Evolutionary conservation across 164 flowering plant genomes (phyloP), one percentile per base, ranked within the genome.

Genomic region (Aristolochia fimbriata): DNA sequence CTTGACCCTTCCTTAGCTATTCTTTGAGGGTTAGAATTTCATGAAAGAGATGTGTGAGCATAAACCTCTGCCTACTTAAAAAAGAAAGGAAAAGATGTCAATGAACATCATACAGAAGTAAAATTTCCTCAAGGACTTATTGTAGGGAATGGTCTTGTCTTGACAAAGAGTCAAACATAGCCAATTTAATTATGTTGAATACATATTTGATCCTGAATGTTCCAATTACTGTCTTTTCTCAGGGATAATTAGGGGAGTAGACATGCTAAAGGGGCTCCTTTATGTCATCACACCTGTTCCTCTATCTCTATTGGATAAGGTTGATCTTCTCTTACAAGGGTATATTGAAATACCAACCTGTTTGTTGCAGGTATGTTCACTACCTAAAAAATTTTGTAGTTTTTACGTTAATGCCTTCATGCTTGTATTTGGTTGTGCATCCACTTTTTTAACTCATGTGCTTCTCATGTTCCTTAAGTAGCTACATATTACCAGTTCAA

Each of bases 261-360:
- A 93, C 75, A 60, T 77, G 23, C 55, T 65, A 27, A 87, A 76
- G 63, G 79, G 68, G 31, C 53, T 82, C 52, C 62, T 83, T 22
- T 83, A 93, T 69, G 73, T 93, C 57, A 77, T 89, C 57, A 89
- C 97, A n/a, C 98, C 98, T 43, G 84, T 89, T 71, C 83, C 87
- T 37, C 81, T 19, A 13, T 68, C 68, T 69, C 72, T 59, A 57
- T 75, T 93, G 67, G 83, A 77, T 59, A 84, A 81, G 63, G 98
- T 93, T 41, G 83, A 89, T 79, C 69, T 83, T 51, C 71, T 93
- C 8, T 74, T 93, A 47, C 97, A 81, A 71, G 98, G 98, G 13
- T 83, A 70, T 30, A 71, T 93, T 55, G 84, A 83, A 67, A 78
- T 93, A 64, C 98, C 97, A 11, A 69, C 77, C 63, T 62, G 78